Evolutionary conservation across 2,329 filamentous ascomycete species (phyloP).

Genomic region (Periconia macrospinosa): DNA sequence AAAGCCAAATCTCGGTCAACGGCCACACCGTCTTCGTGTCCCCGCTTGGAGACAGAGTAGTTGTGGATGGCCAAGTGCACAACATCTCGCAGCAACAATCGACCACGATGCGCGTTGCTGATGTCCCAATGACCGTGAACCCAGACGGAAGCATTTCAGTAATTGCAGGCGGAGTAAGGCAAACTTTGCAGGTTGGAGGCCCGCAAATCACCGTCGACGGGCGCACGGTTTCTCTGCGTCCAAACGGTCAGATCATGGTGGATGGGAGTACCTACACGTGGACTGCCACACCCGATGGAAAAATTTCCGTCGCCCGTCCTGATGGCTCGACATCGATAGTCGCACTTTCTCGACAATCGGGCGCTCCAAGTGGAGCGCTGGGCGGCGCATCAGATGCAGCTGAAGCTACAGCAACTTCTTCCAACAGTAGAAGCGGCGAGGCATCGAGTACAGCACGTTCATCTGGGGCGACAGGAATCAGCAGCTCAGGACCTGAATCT

Average conservation of each 20-base stretch:
- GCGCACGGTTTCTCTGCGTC: background rate
- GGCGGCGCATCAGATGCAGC: background rate
- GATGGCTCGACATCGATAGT: background rate
- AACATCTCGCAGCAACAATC: background rate
- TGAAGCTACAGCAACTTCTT: background rate
- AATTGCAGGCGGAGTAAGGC: background rate
- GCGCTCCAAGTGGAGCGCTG: background rate
- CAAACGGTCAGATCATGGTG: background rate
- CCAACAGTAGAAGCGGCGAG: background rate
- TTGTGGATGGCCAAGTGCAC: constrained; percentile 3
- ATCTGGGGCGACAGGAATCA: background rate
- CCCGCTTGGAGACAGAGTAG: background rate
- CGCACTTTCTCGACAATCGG: background rate
- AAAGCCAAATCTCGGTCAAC: constrained; percentile 1
- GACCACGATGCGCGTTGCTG: background rate
- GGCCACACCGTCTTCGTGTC: constrained; percentile 2
- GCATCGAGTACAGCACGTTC: background rate
- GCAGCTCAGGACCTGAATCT: background rate
- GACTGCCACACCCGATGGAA: background rate
- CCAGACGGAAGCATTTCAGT: background rate
- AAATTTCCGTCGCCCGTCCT: background rate
- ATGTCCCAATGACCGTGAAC: background rate
- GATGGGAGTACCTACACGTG: background rate
- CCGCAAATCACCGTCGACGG: background rate
- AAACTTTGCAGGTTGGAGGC: background rate